Percentiles rank a stretch among this genome's conserved stretches.
Conservation (phyloP, 805 yeast genomes). For the Wickerhamiella australiensis region DNA sequence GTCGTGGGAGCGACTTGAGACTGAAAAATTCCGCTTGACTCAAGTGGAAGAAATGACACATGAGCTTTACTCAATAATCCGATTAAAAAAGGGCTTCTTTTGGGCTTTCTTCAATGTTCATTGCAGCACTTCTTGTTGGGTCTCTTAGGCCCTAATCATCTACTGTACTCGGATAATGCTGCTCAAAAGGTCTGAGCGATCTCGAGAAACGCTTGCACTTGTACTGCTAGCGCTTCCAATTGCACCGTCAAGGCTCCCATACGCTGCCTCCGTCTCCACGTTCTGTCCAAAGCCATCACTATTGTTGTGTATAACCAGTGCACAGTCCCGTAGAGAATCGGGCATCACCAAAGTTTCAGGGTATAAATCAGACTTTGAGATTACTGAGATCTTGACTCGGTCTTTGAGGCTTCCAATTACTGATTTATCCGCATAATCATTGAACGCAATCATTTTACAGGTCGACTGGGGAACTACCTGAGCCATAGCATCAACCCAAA, state of each 20-base stretch:
- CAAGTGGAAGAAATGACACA: not conserved
- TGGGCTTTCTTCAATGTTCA: not conserved
- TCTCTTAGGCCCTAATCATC: not conserved
- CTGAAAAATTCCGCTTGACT: not conserved
- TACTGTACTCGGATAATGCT: not conserved
- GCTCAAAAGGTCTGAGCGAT: slow-evolving; percentile 7
- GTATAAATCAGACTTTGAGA: slow-evolving; percentile 8
- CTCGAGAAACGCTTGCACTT: slow-evolving; percentile 15
- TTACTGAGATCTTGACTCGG: not conserved
- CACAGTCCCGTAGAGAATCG: not conserved
- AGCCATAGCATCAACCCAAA: slow-evolving; percentile 16
- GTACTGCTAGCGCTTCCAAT: slow-evolving; percentile 18
- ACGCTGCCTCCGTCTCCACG: slow-evolving; percentile 16
- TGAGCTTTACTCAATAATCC: not conserved
- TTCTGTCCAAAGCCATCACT: slow-evolving; percentile 21
- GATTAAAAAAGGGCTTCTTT: not conserved
- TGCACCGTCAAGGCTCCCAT: slow-evolving; percentile 21
- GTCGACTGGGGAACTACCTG: slow-evolving; percentile 10
- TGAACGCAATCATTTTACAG: slow-evolving; percentile 15
- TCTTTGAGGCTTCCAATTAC: slow-evolving; percentile 9
- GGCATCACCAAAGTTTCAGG: not conserved
- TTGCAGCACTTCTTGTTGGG: not conserved
- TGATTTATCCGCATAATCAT: slow-evolving; percentile 17
- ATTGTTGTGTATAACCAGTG: slow-evolving; percentile 19
- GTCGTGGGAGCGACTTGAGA: slow-evolving; percentile 1